Conservation (phyloP, 1,284 basidiomycete genomes). For the Pseudomicrostroma phylloplanum region DNA sequence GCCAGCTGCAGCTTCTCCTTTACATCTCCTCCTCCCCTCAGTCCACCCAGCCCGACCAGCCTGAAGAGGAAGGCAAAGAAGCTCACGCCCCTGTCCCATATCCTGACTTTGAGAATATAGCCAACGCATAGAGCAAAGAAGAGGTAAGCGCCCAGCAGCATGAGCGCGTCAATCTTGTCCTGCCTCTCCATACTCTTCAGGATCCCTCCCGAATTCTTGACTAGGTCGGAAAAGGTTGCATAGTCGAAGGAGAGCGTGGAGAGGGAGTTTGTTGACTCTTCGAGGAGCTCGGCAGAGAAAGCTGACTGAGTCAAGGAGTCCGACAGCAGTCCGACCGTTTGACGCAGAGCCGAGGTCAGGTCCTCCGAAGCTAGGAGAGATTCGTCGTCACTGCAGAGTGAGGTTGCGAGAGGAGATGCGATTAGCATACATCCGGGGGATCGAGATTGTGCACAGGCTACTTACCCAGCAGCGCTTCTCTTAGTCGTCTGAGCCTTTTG, state of each 20-base stretch:
- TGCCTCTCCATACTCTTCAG: slow-evolving; percentile 48
- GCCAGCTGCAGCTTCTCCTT: slow-evolving; percentile 18
- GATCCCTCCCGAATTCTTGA: slow-evolving; percentile 37
- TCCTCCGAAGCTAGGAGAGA: slow-evolving; percentile 39
- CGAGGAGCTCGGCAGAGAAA: slow-evolving; percentile 42
- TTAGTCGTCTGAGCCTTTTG: too few relatives aligned
- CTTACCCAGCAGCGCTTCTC: too few relatives aligned
- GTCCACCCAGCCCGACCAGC: slow-evolving; percentile 16
- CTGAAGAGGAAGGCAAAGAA: slow-evolving; percentile 31
- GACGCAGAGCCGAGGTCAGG: slow-evolving; percentile 41
- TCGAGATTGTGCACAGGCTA: too few relatives aligned
- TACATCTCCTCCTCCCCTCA: slow-evolving; percentile 14
- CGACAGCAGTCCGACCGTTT: slow-evolving; percentile 44
- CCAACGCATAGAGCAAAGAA: slow-evolving; percentile 43
- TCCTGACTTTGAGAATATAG: slow-evolving; percentile 44
- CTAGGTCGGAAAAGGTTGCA: slow-evolving; percentile 34
- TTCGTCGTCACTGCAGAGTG: slow-evolving; percentile 25
- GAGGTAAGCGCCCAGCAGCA: slow-evolving; percentile 29
- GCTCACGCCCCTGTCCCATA: slow-evolving; percentile 37
- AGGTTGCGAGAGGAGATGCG: too few relatives aligned
- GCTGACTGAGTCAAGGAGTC: slow-evolving; percentile 45
- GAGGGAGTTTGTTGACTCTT: slow-evolving; percentile 42
- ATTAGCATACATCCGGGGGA: too few relatives aligned
- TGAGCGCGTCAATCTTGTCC: slow-evolving; percentile 36
- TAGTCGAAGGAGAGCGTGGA: slow-evolving; percentile 36